Conservation (phyloP, 371 early-diverging fungal species). For the Chytridium lagenaria region DNA sequence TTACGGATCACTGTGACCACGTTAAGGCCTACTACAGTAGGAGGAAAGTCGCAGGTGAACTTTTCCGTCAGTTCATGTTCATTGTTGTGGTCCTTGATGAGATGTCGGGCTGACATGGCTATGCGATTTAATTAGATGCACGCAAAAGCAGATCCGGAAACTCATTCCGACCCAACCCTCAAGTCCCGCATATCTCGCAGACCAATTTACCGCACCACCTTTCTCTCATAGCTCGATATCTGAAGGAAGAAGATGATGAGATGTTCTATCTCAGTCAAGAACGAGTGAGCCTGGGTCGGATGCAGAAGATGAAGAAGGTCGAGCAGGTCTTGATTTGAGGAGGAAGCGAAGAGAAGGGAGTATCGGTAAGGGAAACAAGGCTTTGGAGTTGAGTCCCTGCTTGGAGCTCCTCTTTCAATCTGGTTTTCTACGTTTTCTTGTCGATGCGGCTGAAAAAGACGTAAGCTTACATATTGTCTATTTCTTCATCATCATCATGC, state of each 20-base stretch:
- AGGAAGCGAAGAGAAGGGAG: not conserved
- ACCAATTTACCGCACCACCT: conserved; percentile 16
- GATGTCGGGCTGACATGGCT: no score
- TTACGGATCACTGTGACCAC: not conserved
- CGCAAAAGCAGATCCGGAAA: not conserved
- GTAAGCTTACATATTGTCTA: no score
- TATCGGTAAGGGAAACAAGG: not conserved
- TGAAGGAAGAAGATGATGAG: conserved; percentile 16
- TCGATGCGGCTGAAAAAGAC: not conserved
- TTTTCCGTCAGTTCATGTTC: no score
- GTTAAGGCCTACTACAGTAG: not conserved
- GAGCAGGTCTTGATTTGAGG: not conserved
- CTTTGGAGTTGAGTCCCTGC: conserved; percentile 2
- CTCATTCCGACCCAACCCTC: not conserved
- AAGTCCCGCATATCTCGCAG: not conserved
- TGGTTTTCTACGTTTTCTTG: not conserved
- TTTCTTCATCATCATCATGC: not conserved
- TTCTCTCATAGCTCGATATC: conserved; percentile 6
- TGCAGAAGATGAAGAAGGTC: no score
- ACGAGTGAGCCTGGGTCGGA: no score
- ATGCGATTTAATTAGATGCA: no score
- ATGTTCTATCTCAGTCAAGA: no score
- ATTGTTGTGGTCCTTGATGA: no score
- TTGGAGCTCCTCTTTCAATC: conserved; percentile 2
- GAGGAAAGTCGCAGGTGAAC: no score